Evolutionary conservation across 495 filamentous ascomycete genomes (phyloP).

Genomic region (Aspergillus steynii): DNA sequence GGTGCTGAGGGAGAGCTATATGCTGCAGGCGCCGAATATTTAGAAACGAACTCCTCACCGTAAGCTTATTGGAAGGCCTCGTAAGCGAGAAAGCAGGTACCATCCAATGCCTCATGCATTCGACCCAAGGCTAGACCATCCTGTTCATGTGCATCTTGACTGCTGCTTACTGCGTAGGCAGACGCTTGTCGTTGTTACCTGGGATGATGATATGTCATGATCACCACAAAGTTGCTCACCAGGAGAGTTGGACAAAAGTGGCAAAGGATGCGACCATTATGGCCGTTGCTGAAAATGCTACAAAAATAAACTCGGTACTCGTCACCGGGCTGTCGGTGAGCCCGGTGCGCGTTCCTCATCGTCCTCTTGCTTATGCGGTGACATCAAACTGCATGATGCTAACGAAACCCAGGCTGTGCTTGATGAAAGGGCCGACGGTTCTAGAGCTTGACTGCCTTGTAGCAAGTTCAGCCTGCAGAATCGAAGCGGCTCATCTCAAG

Average conservation of each 20-base stretch:
- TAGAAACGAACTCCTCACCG: background rate
- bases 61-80: background rate
- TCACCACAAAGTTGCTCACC: background rate
- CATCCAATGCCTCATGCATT: background rate
- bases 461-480: background rate
- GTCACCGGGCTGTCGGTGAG: background rate
- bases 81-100: background rate
- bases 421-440: background rate
- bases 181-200: background rate
- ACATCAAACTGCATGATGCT: background rate
- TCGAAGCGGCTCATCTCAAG: background rate
- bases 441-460: background rate
- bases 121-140: too few species aligned
- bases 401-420: background rate
- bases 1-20: too few species aligned
- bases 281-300: background rate
- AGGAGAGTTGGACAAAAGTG: background rate
- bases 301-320: background rate
- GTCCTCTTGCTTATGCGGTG: background rate
- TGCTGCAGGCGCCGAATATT: too few species aligned
- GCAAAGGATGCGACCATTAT: too few species aligned
- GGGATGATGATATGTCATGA: background rate
- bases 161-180: background rate
- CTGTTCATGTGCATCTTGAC: background rate
- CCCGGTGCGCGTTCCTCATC: background rate